A percentile compares a stretch with the other conserved stretches of the same genome.
Evolutionary conservation across 225 moss, liverwort and hornwort genomes (phyloP).

Genomic region (Pseudisothecium myosuroides): DNA sequence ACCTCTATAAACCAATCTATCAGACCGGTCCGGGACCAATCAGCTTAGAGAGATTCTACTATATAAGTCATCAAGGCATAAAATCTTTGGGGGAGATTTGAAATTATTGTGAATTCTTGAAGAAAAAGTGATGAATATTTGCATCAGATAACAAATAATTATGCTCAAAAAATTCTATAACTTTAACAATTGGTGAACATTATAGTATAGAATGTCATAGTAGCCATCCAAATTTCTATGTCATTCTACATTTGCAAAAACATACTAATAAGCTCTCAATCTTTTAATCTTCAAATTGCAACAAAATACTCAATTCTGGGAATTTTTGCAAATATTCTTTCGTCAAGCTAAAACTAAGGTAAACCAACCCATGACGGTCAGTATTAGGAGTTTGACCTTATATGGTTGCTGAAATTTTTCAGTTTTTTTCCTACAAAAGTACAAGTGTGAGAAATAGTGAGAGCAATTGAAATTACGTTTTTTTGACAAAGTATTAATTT

Average conservation of each 20-base stretch:
- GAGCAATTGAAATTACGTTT: too few species aligned
- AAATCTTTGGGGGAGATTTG: background rate
- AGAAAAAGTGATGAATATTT: background rate
- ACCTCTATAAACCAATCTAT: too few species aligned
- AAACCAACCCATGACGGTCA: too few species aligned
- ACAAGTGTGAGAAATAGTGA: too few species aligned
- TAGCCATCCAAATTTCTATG: background rate
- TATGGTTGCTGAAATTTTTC: too few species aligned
- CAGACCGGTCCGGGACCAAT: too few species aligned
- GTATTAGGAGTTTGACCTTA: too few species aligned
- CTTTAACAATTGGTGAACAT: background rate
- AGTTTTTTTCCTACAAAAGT: too few species aligned
- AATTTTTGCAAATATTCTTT: background rate
- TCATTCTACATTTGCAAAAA: background rate
- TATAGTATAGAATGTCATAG: background rate
- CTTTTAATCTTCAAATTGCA: background rate
- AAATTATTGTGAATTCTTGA: background rate
- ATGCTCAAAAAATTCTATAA: background rate
- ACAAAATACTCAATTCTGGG: background rate
- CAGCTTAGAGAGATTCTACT: too few species aligned
- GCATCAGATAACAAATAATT: background rate
- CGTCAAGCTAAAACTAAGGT: rapidly evolving
- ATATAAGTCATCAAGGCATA: too few species aligned
- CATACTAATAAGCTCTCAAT: background rate
- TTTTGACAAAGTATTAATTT: too few species aligned